Base-by-base conservation (phyloP, 345 rosid genomes). In the Mangifera indica region DNA sequence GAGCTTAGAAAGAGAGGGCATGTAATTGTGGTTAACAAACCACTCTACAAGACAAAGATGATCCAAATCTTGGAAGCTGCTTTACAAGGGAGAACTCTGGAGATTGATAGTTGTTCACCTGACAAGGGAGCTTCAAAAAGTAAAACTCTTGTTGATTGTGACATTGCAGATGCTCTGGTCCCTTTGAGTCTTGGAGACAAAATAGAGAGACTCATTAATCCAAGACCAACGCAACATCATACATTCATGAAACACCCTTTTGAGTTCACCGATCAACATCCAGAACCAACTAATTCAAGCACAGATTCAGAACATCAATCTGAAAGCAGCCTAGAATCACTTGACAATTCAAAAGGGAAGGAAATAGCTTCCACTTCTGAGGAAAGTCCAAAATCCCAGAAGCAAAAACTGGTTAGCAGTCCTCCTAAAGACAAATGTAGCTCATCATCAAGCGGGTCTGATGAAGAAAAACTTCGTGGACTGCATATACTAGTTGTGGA, bases 11-110 rank as follows among this genome's bases (percentile, higher is more conserved):
- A 81, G 67, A 89, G 85, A 79, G 97, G 98, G n/a, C 91, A 95
- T 67, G 63, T 85, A 3, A 45, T 91, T 77, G 87, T 92, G 91
- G 84, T 89, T 57, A 91, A 88, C 73, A 95, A 89, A 80, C 98
- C 98, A 0, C 78, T 95, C 13, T 95, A 91, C 87, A 95, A 88
- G 80, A 85, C 92, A 5, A 95, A 95, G 67, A 95, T 95, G 98
- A 74, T 92, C 32, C 91, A 90, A 67, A 87, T 95, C 76, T 74
- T 95, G 76, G 93, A 88, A 49, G 83, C 89, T 62, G 88, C 85
- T 17, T 66, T 88, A n/a, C 89, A 86, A 72, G 93, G 87, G 74
- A 79, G 73, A 48, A 66, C 73, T 49, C 60, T 51, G 10, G 87
- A 84, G 59, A 57, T 45, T 54, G 78, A 82, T 25, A 79, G 71